Evolutionary conservation across 1,284 basidiomycete genomes (phyloP), one percentile per base, ranked within the genome.

Genomic region (Pterulicium gracile): DNA sequence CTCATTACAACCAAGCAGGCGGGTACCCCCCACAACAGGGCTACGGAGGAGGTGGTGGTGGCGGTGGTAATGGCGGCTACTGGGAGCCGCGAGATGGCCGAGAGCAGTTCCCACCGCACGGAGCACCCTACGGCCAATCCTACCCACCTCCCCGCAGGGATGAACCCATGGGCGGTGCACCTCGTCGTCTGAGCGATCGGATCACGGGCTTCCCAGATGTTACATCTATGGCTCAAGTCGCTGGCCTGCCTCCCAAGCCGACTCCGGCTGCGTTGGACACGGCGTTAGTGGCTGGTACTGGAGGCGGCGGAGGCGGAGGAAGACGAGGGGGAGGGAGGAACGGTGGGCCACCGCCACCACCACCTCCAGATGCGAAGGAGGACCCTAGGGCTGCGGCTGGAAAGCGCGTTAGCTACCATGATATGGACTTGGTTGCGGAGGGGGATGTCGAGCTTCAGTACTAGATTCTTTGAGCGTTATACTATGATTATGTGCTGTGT

Each of bases 371-470:
- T 64, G 87, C 82, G 24, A 88, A 87, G 62, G 87, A 89, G 61
- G 86, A 89, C 61, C 86, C 86, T n/a, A 66, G 86, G 46, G 86
- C 86, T n/a, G 78, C 81, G 34, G 81, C 81, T 27, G 86, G 87
- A 20, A 79, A 77, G 66, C 77, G 85, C 62, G 75, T 89, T 49
- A 88, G 85, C 64, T 89, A 89, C 58, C 82, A 89, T 58, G 87
- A 89, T 61, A 88, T 89, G 82, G 86, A 89, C 65, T 65, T 84
- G 57, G 87, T 89, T 52, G 86, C 86, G 24, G 86, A 89, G 64
- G 70, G 27, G 7, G 27, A 32, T 32, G 27, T 32, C n/a, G 27
- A 32, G 27, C 27, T 32, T 10, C 27, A 32, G 27, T 32, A 32
- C n/a, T 32, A n/a, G 27, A 32, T 32, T 10, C n/a, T n/a, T n/a